Evolutionary conservation across 2,329 filamentous ascomycete genomes (phyloP).

Genomic region (Fusarium staphyleae): DNA sequence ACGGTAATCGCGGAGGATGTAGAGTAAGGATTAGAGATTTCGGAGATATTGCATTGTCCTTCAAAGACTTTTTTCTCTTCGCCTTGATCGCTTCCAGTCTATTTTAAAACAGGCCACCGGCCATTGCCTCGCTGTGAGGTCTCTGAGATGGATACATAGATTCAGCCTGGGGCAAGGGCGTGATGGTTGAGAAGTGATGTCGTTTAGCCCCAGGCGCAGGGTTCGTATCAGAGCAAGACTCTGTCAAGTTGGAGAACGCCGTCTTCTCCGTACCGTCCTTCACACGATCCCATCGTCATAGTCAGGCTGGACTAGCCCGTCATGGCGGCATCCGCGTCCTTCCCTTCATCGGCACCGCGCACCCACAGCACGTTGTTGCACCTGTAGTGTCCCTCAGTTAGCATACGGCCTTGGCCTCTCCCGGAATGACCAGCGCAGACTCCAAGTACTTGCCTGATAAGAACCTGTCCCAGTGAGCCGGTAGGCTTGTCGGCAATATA

Average conservation of each 20-base stretch:
- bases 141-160: conserved; percentile 17
- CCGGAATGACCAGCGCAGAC: neutral
- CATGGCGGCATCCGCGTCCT: conserved; percentile 65
- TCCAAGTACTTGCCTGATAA: conserved; percentile 74
- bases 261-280: conserved; percentile 15
- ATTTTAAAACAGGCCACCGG: conserved; percentile 10
- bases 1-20: conserved; percentile 9
- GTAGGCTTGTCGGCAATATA: conserved; percentile 88
- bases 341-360: conserved; percentile 61
- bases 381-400: conserved; percentile 51
- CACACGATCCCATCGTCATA: conserved; percentile 9
- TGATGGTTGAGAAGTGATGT: conserved; percentile 25
- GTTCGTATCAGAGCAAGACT: conserved; percentile 20
- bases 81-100: conserved; percentile 10
- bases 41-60: conserved; percentile 2
- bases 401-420: neutral
- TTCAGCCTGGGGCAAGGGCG: conserved; percentile 10
- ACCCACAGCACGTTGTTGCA: conserved; percentile 99
- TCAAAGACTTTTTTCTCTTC: neutral
- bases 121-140: neutral
- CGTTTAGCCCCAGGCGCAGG: conserved; percentile 6
- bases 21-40: conserved; percentile 19
- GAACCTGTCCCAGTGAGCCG: conserved; percentile 84
- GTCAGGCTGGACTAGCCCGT: conserved; percentile 51
- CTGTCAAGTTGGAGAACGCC: conserved; percentile 8